These are phyloP conservation scores for Flagelloscypha sp. DNA, from an alignment of 768 basidiomycete genomes.

Conservation along the genomic window DNA sequence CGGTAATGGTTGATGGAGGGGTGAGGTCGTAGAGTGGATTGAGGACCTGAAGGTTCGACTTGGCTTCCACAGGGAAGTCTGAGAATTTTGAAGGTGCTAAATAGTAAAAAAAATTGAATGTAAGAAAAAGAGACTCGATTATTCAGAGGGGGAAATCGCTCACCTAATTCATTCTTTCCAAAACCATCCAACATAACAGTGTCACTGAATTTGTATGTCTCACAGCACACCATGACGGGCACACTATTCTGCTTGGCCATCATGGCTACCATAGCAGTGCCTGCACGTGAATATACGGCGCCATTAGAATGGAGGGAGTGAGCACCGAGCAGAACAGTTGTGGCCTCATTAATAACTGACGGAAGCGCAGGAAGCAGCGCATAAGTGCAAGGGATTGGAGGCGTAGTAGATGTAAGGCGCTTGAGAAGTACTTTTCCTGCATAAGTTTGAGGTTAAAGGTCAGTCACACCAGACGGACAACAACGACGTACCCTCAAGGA, in stretches of 20 bases:
- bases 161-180: constrained; percentile 93
- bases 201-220: constrained; percentile 98
- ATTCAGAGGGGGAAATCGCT: constrained; percentile 13
- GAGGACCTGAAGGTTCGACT: constrained; percentile 62
- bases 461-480: background rate
- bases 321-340: constrained; percentile 83
- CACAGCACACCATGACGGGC: constrained; percentile 94
- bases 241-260: constrained; percentile 84
- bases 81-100: constrained; percentile 32
- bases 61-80: constrained; percentile 23
- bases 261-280: constrained; percentile 95
- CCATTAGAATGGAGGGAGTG: constrained; percentile 95
- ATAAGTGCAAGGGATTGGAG: constrained; percentile 79
- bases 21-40: constrained; percentile 93
- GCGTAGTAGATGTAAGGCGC: constrained; percentile 51
- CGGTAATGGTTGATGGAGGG: constrained; percentile 85
- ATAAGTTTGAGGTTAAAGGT: constrained; percentile 3
- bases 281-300: constrained; percentile 86
- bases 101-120: background rate
- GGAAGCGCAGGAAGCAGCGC: constrained; percentile 81
- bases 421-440: constrained; percentile 73
- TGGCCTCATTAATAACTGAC: constrained; percentile 71
- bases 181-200: constrained; percentile 89
- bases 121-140: constrained; percentile 4
- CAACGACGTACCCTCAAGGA: constrained; percentile 65